Evolutionary conservation across 345 rosid genomes (phyloP).

Genomic region (Salix arbutifolia): DNA sequence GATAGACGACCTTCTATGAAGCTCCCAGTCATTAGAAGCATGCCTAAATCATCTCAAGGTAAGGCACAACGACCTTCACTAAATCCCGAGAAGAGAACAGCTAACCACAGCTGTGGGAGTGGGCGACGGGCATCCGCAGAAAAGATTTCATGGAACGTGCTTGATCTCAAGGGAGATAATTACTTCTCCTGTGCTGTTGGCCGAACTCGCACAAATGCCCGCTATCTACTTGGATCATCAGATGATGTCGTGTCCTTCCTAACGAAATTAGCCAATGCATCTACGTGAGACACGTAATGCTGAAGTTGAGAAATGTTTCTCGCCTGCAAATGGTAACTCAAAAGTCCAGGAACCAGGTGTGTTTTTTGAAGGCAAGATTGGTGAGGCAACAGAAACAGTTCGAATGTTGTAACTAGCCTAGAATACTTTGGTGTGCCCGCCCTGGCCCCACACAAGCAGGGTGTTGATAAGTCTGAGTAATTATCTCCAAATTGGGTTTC

Average conservation of each 20-base stretch:
- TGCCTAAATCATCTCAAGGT: conserved; percentile 55
- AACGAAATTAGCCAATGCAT: conserved; percentile 46
- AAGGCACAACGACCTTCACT: conserved; percentile 55
- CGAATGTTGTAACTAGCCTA: not conserved
- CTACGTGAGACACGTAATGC: conserved; percentile 9
- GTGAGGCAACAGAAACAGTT: not conserved
- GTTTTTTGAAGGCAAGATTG: not conserved
- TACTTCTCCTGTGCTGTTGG: conserved; percentile 97
- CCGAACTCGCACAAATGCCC: conserved; percentile 73
- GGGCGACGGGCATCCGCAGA: conserved; percentile 60
- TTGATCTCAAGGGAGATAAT: conserved; percentile 93
- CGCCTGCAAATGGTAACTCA: not conserved
- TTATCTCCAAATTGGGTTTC: not conserved
- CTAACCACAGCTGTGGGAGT: conserved; percentile 38
- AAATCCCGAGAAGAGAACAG: conserved; percentile 44
- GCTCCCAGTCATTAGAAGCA: conserved; percentile 57
- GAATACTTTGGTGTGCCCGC: not conserved
- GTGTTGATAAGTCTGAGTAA: not conserved
- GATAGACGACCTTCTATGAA: conserved; percentile 57
- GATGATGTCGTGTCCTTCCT: conserved; percentile 80
- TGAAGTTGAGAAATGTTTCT: not conserved
- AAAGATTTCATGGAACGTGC: conserved; percentile 89
- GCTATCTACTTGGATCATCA: conserved; percentile 65
- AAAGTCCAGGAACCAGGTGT: not conserved
- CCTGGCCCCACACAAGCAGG: not conserved